A percentile compares a stretch with the other conserved stretches of the same genome.
phyloP scores from a whole-genome alignment of 345 rosid species.

The Salix purpurea region DNA sequence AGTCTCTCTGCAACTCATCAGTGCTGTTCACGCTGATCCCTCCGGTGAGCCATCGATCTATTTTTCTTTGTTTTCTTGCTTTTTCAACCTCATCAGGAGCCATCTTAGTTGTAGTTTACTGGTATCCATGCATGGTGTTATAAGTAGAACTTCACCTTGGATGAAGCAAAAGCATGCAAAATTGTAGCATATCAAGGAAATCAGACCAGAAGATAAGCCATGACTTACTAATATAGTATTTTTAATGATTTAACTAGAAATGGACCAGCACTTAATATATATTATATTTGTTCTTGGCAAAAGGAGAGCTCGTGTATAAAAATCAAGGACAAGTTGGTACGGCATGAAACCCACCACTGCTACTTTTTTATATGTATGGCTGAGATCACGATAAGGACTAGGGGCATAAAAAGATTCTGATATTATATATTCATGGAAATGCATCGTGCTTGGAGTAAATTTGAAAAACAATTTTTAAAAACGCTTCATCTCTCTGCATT shows the following conservation, averaged over 20 bases:
- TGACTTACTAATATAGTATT: no score
- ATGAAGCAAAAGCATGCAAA: not conserved
- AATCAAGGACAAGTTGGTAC: no score
- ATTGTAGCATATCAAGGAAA: not conserved
- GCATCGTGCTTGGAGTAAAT: no score
- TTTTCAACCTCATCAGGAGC: not conserved
- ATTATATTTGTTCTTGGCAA: not conserved
- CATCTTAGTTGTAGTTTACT: not conserved
- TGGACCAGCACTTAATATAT: not conserved
- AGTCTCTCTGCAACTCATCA: constrained; percentile 69
- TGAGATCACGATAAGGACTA: no score
- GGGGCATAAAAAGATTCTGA: no score
- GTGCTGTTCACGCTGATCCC: constrained; percentile 47
- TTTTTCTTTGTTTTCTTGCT: not conserved
- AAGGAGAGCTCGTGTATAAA: no score
- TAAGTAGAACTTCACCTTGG: no score
- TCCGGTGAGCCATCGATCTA: constrained; percentile 24
- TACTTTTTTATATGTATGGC: no score
- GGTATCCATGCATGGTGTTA: not conserved
- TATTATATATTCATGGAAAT: no score
- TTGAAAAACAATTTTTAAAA: no score
- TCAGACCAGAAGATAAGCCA: not conserved
- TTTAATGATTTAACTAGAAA: not conserved
- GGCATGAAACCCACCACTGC: no score
- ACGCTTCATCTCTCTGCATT: no score